phyloP scores from a whole-genome alignment of 352 stramenopile species.

The Globisporangium uncinulatum region DNA sequence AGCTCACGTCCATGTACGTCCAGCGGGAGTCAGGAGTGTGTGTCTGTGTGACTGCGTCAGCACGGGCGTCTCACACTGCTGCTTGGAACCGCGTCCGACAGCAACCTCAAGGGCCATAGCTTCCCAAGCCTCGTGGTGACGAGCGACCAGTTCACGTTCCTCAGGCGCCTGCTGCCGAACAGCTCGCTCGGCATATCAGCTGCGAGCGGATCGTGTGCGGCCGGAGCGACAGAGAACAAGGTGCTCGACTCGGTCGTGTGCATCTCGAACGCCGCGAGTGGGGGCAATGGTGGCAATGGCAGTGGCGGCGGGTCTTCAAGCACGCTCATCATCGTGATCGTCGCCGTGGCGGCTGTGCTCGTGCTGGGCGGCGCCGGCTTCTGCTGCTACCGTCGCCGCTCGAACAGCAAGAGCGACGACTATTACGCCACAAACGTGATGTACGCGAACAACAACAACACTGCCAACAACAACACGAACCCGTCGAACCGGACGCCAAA shows the following conservation, averaged over 20 bases:
- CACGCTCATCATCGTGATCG: slow-evolving; percentile 48
- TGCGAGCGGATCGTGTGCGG: slow-evolving; percentile 24
- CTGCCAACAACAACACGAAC: slow-evolving; percentile 23
- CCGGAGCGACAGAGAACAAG: slow-evolving; percentile 24
- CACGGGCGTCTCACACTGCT: not conserved
- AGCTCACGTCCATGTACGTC: slow-evolving; percentile 58
- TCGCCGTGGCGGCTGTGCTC: slow-evolving; percentile 41
- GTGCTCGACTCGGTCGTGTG: slow-evolving; percentile 56
- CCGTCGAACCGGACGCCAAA: slow-evolving; percentile 12
- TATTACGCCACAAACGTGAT: slow-evolving; percentile 21
- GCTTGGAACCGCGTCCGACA: slow-evolving; percentile 6
- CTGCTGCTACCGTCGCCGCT: slow-evolving; percentile 36
- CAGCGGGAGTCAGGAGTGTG: too few relatives aligned
- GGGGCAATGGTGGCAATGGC: slow-evolving; percentile 4
- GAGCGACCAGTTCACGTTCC: slow-evolving; percentile 31
- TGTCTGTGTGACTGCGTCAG: too few relatives aligned
- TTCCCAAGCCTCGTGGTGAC: slow-evolving; percentile 42
- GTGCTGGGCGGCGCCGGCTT: slow-evolving; percentile 39
- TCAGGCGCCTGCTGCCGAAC: slow-evolving; percentile 31
- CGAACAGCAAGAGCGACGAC: slow-evolving; percentile 24
- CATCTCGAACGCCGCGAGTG: slow-evolving; percentile 20
- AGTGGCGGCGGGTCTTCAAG: slow-evolving; percentile 10
- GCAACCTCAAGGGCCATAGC: slow-evolving; percentile 48
- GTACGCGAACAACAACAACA: slow-evolving; percentile 28
- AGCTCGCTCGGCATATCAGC: slow-evolving; percentile 39